Percentiles rank a stretch among this genome's conserved stretches.
phyloP scores from a whole-genome alignment of 148 eudicot genomes.

The Camellia granthamiana region DNA sequence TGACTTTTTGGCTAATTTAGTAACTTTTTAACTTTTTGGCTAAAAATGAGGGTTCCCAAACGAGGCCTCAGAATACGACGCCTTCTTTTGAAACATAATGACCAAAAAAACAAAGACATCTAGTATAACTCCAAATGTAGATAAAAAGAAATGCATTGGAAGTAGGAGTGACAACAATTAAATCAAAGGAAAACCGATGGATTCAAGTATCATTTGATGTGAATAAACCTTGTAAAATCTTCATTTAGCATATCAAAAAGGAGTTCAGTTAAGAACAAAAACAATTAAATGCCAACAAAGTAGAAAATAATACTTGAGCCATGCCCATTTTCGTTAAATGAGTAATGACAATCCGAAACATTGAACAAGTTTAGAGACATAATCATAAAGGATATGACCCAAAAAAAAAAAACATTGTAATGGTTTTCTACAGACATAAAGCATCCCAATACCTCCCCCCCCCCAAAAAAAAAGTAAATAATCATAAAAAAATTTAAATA shows the following conservation, averaged over 20 bases:
- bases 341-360: not conserved
- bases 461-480: too few species aligned
- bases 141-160: not conserved
- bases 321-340: not conserved
- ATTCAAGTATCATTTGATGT: not conserved
- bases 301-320: not conserved
- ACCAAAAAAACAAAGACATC: not conserved
- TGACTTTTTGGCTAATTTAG: too few species aligned
- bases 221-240: not conserved
- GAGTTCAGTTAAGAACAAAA: not conserved
- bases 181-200: not conserved
- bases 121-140: not conserved
- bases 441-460: not conserved
- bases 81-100: not conserved
- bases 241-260: not conserved
- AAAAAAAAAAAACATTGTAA: not conserved
- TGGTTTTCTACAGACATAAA: not conserved
- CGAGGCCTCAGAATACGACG: constrained; percentile 1
- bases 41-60: too few species aligned
- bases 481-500: too few species aligned
- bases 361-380: not conserved
- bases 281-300: not conserved
- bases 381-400: not conserved
- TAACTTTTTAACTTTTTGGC: too few species aligned
- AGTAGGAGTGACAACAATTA: not conserved